Evolutionary conservation across 1,284 basidiomycete species (phyloP), one percentile per base, ranked within the genome.

Genomic region (Cutaneotrichosporon cavernicola): DNA sequence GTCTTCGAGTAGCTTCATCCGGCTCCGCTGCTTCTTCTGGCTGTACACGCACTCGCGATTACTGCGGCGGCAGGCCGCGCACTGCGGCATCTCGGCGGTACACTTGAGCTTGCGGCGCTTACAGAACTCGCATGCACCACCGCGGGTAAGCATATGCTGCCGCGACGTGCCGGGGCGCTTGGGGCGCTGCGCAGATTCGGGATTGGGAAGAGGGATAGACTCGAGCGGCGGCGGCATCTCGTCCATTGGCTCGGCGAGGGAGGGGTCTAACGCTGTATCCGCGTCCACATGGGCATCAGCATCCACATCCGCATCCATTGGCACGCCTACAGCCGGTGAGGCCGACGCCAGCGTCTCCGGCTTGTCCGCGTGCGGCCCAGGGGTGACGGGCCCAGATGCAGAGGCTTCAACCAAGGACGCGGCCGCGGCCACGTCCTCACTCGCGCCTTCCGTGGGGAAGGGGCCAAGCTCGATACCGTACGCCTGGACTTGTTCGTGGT

Each of bases 121-220:
- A 66, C 80, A 81, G 58, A 79, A 81, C 64, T 81, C 80, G 66
- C 78, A 81, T 5, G 80, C 78, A 8, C 72, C 77, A 9, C 79
- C 79, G 56, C 79, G 71, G 9, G 76, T 69, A 6, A 79, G 69
- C 77, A 79, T 79, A 66, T 76, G 73, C 49, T 71, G 70, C 32
- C 77, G 65, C 16, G 71, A 72, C 4, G 77, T 76, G 9, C 74
- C 74, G 60, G 73, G 74, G 9, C 76, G 72, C 62, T 78, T 79
- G 26, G 43, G 34, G 4, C 65, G 60, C 47, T 21, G 47, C 8
- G 3, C 58, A 55, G 16, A 43, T 8, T 13, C 58, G 57, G 16
- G 50, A 5, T 13, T 26, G 13, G n/a, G 13, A 14, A 46, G 11
- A 4, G 30, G 49, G n/a, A 21, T 26, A 10, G 49, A 3, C 22